These are phyloP conservation scores for Xylaria cubensis DNA, from an alignment of 495 filamentous ascomycete genomes.

Conservation along the genomic window DNA sequence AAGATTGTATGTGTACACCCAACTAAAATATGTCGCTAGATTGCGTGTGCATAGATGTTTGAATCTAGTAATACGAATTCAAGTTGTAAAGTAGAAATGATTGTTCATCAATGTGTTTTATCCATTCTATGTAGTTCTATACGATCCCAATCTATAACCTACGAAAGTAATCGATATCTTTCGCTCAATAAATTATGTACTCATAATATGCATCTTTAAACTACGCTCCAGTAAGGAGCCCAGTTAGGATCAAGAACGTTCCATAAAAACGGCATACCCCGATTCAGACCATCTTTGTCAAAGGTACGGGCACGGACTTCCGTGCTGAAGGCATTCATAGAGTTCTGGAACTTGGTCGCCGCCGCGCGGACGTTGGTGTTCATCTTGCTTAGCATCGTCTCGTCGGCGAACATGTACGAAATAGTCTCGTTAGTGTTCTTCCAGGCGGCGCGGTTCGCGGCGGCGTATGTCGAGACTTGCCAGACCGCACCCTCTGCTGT, in stretches of 20 bases:
- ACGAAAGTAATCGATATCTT: not conserved
- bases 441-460: constrained; percentile 31
- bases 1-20: not conserved
- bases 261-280: constrained; percentile 52
- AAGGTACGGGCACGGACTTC: constrained; percentile 38
- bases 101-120: not conserved
- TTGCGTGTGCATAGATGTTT: not conserved
- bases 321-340: constrained; percentile 39
- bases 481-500: constrained; percentile 23
- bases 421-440: constrained; percentile 35
- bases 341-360: constrained; percentile 27
- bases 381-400: constrained; percentile 32
- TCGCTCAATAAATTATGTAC: not conserved
- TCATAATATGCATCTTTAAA: constrained; percentile 6
- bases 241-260: constrained; percentile 39
- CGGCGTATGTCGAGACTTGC: constrained; percentile 22
- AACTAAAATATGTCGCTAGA: not conserved
- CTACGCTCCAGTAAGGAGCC: constrained; percentile 30
- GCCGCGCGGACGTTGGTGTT: constrained; percentile 29
- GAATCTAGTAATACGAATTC: not conserved
- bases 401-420: constrained; percentile 41
- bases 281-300: constrained; percentile 41
- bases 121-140: constrained; percentile 16
- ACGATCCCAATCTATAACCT: not conserved
- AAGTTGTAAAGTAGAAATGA: not conserved